A percentile compares a stretch with the other conserved stretches of the same genome.
Conservation (phyloP, 345 rosid species). For the Camelina hispida region DNA sequence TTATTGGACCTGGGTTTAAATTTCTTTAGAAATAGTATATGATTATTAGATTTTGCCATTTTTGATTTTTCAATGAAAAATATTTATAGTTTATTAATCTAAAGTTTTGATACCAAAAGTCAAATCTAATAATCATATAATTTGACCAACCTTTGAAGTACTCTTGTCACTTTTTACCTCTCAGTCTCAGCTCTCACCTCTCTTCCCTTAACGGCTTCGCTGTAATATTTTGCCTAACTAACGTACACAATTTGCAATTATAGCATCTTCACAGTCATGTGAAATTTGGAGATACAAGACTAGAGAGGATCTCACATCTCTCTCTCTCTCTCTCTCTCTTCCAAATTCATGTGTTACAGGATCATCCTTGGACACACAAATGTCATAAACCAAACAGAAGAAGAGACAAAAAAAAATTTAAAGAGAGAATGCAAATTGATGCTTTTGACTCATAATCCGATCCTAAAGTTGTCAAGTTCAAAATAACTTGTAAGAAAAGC, state of each 20-base stretch:
- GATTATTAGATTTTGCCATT: not conserved
- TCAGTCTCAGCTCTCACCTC: not conserved
- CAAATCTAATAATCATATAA: not conserved
- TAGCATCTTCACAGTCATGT: not conserved
- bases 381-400: constrained; percentile 2
- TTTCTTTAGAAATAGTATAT: not conserved
- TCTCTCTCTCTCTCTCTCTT: not conserved
- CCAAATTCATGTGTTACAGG: constrained; percentile 7
- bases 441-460: constrained; percentile 11
- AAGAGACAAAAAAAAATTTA: not conserved
- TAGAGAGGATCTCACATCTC: constrained; percentile 13
- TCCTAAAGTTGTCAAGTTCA: constrained; percentile 6
- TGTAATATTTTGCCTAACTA: not conserved
- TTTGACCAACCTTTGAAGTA: not conserved
- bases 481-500: constrained; percentile 24
- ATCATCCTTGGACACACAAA: not conserved
- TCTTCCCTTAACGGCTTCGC: not conserved
- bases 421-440: constrained; percentile 17
- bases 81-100: not conserved
- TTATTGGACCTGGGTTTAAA: not conserved
- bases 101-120: not conserved
- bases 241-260: constrained; percentile 9
- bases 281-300: not conserved
- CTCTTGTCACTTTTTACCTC: too few relatives aligned
- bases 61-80: not conserved